These are phyloP conservation scores for Calonectria multiphialidica DNA, from an alignment of 2,329 filamentous ascomycete species.

Conservation along the genomic window DNA sequence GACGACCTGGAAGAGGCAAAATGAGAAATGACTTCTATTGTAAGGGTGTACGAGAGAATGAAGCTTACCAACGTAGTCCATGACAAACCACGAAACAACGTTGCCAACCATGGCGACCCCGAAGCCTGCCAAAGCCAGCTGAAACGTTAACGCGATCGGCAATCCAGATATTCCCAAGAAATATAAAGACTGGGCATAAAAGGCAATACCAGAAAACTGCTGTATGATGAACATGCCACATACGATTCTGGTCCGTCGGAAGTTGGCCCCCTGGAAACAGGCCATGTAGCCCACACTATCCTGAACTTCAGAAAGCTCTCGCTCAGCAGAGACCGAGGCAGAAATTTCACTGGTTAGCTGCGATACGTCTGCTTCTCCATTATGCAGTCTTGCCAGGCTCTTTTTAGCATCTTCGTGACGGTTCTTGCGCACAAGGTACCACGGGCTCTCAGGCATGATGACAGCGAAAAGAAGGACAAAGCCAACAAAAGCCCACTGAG, in stretches of 20 bases:
- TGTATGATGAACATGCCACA: conserved; percentile 15
- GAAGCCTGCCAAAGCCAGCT: conserved; percentile 4
- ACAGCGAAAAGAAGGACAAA: conserved; percentile 3
- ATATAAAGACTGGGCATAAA: conserved; percentile 10
- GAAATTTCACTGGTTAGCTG: background rate
- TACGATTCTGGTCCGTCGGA: conserved; percentile 4
- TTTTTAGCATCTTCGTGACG: background rate
- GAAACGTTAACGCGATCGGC: background rate
- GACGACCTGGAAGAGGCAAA: background rate
- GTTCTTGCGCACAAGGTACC: conserved; percentile 5
- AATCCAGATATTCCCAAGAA: conserved; percentile 8
- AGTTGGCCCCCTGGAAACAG: conserved; percentile 4
- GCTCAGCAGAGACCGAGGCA: background rate
- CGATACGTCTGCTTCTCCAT: background rate
- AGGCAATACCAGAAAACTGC: conserved; percentile 1
- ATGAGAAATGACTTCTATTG: background rate
- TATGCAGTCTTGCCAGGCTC: background rate
- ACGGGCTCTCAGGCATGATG: conserved; percentile 10
- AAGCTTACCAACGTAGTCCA: conserved; percentile 8
- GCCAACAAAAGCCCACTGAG: conserved; percentile 8
- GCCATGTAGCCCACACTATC: background rate
- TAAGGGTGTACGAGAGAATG: background rate
- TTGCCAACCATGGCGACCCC: conserved; percentile 9
- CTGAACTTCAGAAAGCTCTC: background rate
- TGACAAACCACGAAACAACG: background rate